Percentiles rank a stretch among this genome's conserved stretches.
These are phyloP conservation scores for Gymnopus androsaceus DNA, from an alignment of 1,284 basidiomycete species.

Conservation along the genomic window DNA sequence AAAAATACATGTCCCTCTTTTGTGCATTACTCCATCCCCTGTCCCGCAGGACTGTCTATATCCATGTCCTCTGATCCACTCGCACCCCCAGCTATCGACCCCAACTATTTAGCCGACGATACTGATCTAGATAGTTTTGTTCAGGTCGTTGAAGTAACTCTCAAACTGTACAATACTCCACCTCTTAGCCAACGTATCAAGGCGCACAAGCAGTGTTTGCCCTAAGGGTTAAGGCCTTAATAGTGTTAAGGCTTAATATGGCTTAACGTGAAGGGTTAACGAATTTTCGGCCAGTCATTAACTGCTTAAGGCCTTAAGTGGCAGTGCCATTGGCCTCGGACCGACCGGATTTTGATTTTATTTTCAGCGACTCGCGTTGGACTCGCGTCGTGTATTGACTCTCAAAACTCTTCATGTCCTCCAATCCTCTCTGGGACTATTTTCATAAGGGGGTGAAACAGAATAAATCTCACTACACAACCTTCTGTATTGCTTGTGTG, in stretches of 20 bases:
- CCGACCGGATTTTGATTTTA: neutral
- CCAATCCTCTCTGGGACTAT: conserved; percentile 11
- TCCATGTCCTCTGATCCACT: conserved; percentile 38
- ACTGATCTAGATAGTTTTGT: conserved; percentile 27
- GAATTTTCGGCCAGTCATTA: neutral
- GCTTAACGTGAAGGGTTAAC: neutral
- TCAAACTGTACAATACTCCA: conserved; percentile 34
- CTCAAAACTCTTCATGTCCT: too few species aligned
- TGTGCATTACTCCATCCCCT: conserved; percentile 21
- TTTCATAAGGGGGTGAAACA: conserved; percentile 1
- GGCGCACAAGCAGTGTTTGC: neutral
- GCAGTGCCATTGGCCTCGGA: too few species aligned
- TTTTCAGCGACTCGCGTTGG: too few species aligned
- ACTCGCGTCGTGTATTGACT: too few species aligned
- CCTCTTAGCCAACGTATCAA: conserved; percentile 28
- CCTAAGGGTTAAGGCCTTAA: neutral
- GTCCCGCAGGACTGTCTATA: conserved; percentile 29
- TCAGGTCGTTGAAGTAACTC: conserved; percentile 2
- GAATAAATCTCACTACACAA: conserved; percentile 7
- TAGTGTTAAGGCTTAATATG: neutral
- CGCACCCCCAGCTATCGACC: conserved; percentile 42
- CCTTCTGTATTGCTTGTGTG: conserved; percentile 12
- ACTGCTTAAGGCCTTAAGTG: conserved; percentile 8
- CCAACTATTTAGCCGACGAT: conserved; percentile 40
- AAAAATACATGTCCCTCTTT: conserved; percentile 21